Conservation (phyloP, 2,329 filamentous ascomycete genomes). For the Colletotrichum eremochloae region DNA sequence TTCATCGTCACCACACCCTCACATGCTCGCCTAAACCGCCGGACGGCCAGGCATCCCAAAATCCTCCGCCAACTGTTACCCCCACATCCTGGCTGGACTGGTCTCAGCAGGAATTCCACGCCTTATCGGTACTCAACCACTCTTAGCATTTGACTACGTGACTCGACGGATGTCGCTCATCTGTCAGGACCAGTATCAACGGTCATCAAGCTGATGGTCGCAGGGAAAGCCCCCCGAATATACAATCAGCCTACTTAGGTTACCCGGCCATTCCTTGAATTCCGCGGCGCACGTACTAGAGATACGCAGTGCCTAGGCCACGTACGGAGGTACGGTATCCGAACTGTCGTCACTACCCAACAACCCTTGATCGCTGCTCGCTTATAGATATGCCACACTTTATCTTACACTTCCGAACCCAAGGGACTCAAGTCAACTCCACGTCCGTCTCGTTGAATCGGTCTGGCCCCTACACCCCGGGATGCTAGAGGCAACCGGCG, state of each 20-base stretch:
- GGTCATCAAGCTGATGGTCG: slow-evolving; percentile 28
- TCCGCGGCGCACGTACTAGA: slow-evolving; percentile 7
- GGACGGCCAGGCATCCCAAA: slow-evolving; percentile 16
- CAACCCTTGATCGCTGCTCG: slow-evolving; percentile 36
- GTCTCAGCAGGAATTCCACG: neutral
- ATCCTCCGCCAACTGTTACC: slow-evolving; percentile 20
- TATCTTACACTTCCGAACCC: slow-evolving; percentile 14
- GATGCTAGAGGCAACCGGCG: slow-evolving; percentile 31
- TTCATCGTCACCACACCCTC: slow-evolving; percentile 31
- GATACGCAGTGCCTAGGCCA: neutral
- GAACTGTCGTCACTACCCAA: neutral
- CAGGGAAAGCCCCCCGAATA: slow-evolving; percentile 27
- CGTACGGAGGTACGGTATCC: neutral
- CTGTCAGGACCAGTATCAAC: slow-evolving; percentile 21
- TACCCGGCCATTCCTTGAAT: slow-evolving; percentile 8
- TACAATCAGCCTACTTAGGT: slow-evolving; percentile 11
- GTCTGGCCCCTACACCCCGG: slow-evolving; percentile 13
- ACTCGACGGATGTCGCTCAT: slow-evolving; percentile 14
- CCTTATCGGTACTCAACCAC: slow-evolving; percentile 22
- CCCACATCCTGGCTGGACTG: slow-evolving; percentile 18
- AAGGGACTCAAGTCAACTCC: slow-evolving; percentile 28
- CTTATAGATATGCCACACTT: slow-evolving; percentile 17
- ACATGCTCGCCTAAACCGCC: slow-evolving; percentile 22
- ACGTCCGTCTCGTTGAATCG: slow-evolving; percentile 36
- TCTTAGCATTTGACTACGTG: slow-evolving; percentile 7